Conservation (phyloP, 352 stramenopile species). For the Blastocystis sp. region DNA sequence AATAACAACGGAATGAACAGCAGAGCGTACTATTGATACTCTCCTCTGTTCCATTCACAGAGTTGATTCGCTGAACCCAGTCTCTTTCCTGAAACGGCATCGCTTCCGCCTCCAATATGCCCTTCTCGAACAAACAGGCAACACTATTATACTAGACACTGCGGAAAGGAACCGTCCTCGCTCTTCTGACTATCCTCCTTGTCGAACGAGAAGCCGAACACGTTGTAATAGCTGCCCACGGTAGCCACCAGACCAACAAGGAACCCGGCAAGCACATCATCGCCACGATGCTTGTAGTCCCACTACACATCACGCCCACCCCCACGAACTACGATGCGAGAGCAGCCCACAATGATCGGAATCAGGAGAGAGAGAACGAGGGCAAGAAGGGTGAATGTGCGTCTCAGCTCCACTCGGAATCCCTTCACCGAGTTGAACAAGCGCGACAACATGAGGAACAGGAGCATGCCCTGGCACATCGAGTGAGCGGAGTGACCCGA, state of each 20-base stretch:
- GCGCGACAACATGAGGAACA: neutral
- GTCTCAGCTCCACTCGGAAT: conserved; percentile 5
- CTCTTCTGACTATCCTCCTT: neutral
- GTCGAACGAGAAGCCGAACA: neutral
- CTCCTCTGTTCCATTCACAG: neutral
- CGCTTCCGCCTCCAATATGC: too few species aligned
- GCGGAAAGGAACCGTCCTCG: neutral
- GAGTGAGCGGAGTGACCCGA: conserved; percentile 36
- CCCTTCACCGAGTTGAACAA: neutral
- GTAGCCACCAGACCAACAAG: neutral
- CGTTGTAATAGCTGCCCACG: conserved; percentile 15
- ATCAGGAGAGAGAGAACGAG: conserved; percentile 1
- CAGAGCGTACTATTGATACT: neutral
- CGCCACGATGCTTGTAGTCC: conserved; percentile 70
- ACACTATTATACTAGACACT: too few species aligned
- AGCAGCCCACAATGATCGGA: conserved; percentile 23
- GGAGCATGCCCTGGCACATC: neutral
- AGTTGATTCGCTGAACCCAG: neutral
- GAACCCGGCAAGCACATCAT: conserved; percentile 31
- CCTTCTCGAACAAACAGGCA: conserved; percentile 45
- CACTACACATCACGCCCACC: neutral
- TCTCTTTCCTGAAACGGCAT: neutral
- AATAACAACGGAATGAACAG: neutral
- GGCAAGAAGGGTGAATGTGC: neutral
- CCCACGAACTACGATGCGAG: conserved; percentile 7